Evolutionary conservation across 306 rosid genomes (phyloP).

Genomic region (Astragalus membranaceus): DNA sequence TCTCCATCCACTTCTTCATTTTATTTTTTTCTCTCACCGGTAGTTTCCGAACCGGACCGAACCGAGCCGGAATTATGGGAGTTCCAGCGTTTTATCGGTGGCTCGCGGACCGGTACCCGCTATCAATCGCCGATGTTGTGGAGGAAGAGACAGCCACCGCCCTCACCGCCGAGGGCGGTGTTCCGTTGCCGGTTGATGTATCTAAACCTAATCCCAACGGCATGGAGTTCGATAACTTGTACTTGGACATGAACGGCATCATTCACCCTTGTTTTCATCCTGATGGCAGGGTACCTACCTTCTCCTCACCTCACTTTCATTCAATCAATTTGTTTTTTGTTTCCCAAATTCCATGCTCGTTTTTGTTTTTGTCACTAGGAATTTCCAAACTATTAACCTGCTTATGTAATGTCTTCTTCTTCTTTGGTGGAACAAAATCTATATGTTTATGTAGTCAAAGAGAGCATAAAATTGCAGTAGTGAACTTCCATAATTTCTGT

Average conservation of each 20-base stretch:
- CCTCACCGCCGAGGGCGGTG: constrained; percentile 25
- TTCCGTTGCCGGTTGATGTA: constrained; percentile 35
- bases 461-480: background rate
- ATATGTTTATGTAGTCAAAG: background rate
- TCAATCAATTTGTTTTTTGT: background rate
- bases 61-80: constrained; percentile 63
- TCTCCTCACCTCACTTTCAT: background rate
- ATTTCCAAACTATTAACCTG: background rate
- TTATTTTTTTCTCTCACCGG: background rate
- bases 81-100: constrained; percentile 98
- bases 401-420: background rate
- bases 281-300: constrained; percentile 67
- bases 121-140: constrained; percentile 65
- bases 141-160: constrained; percentile 51
- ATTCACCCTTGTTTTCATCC: constrained; percentile 98
- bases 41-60: constrained; percentile 23
- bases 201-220: constrained; percentile 90
- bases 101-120: constrained; percentile 96
- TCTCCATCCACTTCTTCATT: constrained; percentile 14
- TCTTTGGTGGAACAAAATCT: background rate
- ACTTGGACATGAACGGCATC: constrained; percentile 91
- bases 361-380: background rate
- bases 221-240: constrained; percentile 83
- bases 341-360: background rate
- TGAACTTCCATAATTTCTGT: constrained; percentile 7